These are phyloP conservation scores for Brettanomyces naardenensis DNA, from an alignment of 805 yeast genomes.

Conservation along the genomic window DNA sequence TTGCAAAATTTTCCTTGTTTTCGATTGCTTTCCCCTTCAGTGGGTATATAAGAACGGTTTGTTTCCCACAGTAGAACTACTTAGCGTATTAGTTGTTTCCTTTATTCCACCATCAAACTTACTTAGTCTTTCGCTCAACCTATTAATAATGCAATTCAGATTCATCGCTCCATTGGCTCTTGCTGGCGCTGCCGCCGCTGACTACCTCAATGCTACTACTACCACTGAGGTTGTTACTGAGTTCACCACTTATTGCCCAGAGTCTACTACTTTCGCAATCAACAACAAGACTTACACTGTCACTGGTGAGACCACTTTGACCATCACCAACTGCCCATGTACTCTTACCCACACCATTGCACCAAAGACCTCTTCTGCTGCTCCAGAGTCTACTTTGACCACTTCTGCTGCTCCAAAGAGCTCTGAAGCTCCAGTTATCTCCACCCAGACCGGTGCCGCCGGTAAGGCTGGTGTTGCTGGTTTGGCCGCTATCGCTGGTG, in stretches of 20 bases:
- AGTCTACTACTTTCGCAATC: conserved; percentile 55
- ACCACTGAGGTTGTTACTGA: conserved; percentile 52
- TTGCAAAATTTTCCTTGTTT: too few relatives aligned
- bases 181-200: conserved; percentile 36
- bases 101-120: conserved; percentile 7
- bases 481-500: conserved; percentile 31
- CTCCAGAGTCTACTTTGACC: conserved; percentile 5
- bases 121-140: conserved; percentile 25
- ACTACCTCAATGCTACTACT: conserved; percentile 37
- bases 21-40: too few relatives aligned
- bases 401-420: conserved; percentile 14
- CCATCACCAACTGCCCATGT: conserved; percentile 85
- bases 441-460: conserved; percentile 25
- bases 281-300: conserved; percentile 67
- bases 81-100: too few relatives aligned
- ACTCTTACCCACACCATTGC: conserved; percentile 30
- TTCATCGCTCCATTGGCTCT: conserved; percentile 27
- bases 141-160: conserved; percentile 28
- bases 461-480: conserved; percentile 32
- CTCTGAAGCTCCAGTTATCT: conserved; percentile 13
- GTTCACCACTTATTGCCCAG: conserved; percentile 80
- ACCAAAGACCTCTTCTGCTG: conserved; percentile 11
- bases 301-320: conserved; percentile 71
- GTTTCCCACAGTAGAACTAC: neutral
- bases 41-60: too few relatives aligned